Conservation (phyloP, 139 green algal genomes). For the Closterium sp. region DNA sequence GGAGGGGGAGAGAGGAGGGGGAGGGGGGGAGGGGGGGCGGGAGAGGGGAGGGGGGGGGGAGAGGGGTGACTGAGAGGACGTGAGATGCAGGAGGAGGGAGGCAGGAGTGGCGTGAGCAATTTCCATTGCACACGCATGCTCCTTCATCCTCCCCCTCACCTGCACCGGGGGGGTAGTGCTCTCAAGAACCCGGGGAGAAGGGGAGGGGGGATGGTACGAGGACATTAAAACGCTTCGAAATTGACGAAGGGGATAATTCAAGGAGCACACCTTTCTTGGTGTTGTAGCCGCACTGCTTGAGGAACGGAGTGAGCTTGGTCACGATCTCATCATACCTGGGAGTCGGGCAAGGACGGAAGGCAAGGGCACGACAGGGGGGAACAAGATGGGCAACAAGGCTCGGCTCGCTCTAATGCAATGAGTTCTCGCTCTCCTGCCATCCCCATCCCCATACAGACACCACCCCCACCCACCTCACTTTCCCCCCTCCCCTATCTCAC, state of each 20-base stretch:
- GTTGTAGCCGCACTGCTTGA: slow-evolving; percentile 82
- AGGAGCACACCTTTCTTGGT: slow-evolving; percentile 60
- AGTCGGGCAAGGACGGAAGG: background rate
- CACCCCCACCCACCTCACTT: background rate
- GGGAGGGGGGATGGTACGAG: too few species aligned
- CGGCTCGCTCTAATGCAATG: too few species aligned
- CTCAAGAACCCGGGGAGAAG: too few species aligned
- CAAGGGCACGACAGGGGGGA: too few species aligned
- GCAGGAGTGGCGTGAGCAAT: background rate
- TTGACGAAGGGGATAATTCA: too few species aligned
- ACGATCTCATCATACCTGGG: slow-evolving; percentile 88
- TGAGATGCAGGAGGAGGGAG: background rate
- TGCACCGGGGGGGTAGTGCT: too few species aligned
- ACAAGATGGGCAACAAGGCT: too few species aligned
- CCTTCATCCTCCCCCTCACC: slow-evolving; percentile 85
- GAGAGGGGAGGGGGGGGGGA: background rate
- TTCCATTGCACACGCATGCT: background rate
- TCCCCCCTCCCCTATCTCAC: background rate
- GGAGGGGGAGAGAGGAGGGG: background rate
- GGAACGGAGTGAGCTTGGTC: slow-evolving; percentile 83
- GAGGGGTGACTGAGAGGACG: slow-evolving; percentile 34
- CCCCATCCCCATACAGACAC: too few species aligned
- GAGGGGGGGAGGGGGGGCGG: background rate
- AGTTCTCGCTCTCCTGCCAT: too few species aligned
- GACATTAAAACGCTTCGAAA: too few species aligned